phyloP scores from a whole-genome alignment of 495 filamentous ascomycete species.

The Xylaria nigripes region DNA sequence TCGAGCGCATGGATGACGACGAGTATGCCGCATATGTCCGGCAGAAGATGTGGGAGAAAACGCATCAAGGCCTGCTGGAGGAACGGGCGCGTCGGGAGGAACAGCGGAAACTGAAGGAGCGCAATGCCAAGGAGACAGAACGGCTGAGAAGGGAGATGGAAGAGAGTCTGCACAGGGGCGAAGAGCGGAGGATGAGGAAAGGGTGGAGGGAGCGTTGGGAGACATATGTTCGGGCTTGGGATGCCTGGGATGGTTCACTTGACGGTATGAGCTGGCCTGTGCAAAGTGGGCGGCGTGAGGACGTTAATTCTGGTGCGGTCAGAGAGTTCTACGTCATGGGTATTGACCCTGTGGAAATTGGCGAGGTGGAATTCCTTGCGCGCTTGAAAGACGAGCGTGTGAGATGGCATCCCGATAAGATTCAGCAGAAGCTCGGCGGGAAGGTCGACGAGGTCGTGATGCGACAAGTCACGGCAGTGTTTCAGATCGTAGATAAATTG shows the following conservation, averaged over 20 bases:
- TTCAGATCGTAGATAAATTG: slow-evolving; percentile 80
- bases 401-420: slow-evolving; percentile 97
- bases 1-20: slow-evolving; percentile 85
- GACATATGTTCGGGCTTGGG: slow-evolving; percentile 56
- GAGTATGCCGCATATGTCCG: slow-evolving; percentile 83
- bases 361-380: slow-evolving; percentile 48
- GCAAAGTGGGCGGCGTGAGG: slow-evolving; percentile 44
- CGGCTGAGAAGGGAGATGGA: slow-evolving; percentile 42
- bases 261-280: slow-evolving; percentile 72
- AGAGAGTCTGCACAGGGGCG: slow-evolving; percentile 42
- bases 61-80: slow-evolving; percentile 55
- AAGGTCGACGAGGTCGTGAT: slow-evolving; percentile 60
- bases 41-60: slow-evolving; percentile 87
- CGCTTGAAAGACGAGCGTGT: slow-evolving; percentile 79
- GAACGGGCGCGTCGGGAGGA: slow-evolving; percentile 40
- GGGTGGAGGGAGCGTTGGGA: slow-evolving; percentile 48
- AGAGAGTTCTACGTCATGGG: slow-evolving; percentile 37
- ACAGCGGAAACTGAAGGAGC: slow-evolving; percentile 32
- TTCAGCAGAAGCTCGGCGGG: slow-evolving; percentile 78
- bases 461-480: slow-evolving; percentile 73
- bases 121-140: slow-evolving; percentile 38
- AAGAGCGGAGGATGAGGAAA: slow-evolving; percentile 32
- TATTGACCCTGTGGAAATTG: slow-evolving; percentile 39
- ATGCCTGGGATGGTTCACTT: slow-evolving; percentile 35
- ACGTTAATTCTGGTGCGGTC: slow-evolving; percentile 24